Base-by-base conservation (phyloP, 164 flowering plant species). In the Sextonia rubra region DNA sequence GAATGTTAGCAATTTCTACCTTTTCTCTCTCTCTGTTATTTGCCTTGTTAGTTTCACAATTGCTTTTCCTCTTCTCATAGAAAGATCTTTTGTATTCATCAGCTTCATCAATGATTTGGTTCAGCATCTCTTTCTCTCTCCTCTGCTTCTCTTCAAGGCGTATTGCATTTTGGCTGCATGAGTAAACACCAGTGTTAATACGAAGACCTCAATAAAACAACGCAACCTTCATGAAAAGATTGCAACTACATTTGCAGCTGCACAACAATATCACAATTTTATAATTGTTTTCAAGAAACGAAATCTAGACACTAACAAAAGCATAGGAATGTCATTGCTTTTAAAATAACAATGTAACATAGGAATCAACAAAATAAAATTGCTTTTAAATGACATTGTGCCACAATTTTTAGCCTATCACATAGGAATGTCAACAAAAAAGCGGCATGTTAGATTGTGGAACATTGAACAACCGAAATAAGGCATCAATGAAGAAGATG, bases 131-230 rank as follows among this genome's bases (percentile, higher is more conserved):
- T 82, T 92, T 94, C 77, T 94, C 99, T 73, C 77, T 86, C 76
- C 83, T 89, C 82, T 94, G 97, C 85, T 91, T 94, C 85, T 91
- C 97, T 84, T 90, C 97, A 15, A 94, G 95, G 37, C 75, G 83
- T 74, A 91, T 85, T 58, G 94, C 92, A 82, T 94, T 94, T 77
- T 80, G 90, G 69, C 99, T 94, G 87, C 77, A 80, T 48, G 70
- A 72, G 49, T 9, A 58, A 20, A 52, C n/a, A 52, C 20, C 4
- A 52, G 58, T 52, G 7, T 52, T 52, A 11, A 15, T 20, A 5
- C 44, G 5, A 37, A 37, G 11, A 37, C 44, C 44, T 37, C 44
- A 37, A 37, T 37, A 37, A 37, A 37, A 37, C 44, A 37, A 37
- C 6, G 44, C 44, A 37, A 37, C 8, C 44, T 37, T 37, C 4